These are phyloP conservation scores for Daedaleopsis sinensis DNA, from an alignment of 768 basidiomycete species.

Conservation along the genomic window DNA sequence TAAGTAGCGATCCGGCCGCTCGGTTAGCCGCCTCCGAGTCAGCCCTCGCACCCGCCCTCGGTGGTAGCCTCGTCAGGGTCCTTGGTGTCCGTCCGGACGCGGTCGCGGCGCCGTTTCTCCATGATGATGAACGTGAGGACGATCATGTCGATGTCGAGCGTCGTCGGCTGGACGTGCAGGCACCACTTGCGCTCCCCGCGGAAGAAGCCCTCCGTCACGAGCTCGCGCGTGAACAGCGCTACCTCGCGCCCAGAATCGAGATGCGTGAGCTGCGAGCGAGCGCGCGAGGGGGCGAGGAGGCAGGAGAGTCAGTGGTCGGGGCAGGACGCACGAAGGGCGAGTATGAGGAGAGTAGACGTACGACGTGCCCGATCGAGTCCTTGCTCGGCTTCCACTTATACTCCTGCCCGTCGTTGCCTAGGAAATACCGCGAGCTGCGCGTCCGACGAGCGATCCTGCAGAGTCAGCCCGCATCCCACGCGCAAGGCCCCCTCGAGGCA, in stretches of 20 bases:
- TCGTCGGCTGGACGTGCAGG: conserved; percentile 48
- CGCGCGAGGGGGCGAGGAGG: background rate
- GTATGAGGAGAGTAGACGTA: conserved; percentile 29
- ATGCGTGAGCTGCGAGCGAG: conserved; percentile 39
- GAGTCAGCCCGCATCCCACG: background rate
- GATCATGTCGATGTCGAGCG: conserved; percentile 54
- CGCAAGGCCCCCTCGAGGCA: background rate
- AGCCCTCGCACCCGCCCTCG: conserved; percentile 29
- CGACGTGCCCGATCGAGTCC: conserved; percentile 41
- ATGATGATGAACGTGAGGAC: conserved; percentile 57
- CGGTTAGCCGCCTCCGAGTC: conserved; percentile 9
- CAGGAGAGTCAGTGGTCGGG: background rate
- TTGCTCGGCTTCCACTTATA: conserved; percentile 52
- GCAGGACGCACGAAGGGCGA: background rate
- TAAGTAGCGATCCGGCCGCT: too few relatives aligned
- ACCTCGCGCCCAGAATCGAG: conserved; percentile 43
- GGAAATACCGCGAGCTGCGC: conserved; percentile 49
- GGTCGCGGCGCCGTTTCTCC: conserved; percentile 55
- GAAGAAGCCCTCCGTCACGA: conserved; percentile 48
- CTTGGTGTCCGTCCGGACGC: conserved; percentile 23
- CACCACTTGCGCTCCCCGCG: conserved; percentile 49
- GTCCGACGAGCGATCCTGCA: background rate
- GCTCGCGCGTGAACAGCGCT: conserved; percentile 40
- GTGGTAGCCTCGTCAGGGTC: conserved; percentile 21
- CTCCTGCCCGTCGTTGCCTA: conserved; percentile 51